phyloP scores from a whole-genome alignment of 164 flowering plant genomes.

The grape (Vitis vinifera) region DNA sequence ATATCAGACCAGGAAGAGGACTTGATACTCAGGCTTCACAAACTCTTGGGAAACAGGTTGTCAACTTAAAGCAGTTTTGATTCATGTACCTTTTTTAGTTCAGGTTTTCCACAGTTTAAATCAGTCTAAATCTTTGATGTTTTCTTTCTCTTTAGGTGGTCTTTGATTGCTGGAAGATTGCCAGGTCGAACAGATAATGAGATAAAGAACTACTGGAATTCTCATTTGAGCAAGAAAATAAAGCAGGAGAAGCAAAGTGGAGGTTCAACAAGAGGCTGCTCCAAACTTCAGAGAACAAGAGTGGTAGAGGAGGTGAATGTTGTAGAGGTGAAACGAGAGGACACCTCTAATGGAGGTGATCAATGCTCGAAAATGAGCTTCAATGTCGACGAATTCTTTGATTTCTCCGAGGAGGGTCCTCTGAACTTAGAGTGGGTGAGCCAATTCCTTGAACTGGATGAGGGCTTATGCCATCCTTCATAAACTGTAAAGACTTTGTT shows the following conservation, averaged over 20 bases:
- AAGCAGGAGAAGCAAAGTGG: slow-evolving; percentile 20
- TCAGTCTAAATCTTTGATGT: not conserved
- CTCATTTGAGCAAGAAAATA: slow-evolving; percentile 56
- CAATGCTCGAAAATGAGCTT: slow-evolving; percentile 10
- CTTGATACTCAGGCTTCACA: slow-evolving; percentile 52
- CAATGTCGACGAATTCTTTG: slow-evolving; percentile 41
- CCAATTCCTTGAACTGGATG: slow-evolving; percentile 22
- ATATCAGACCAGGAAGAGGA: slow-evolving; percentile 58
- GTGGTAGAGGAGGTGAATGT: slow-evolving; percentile 6
- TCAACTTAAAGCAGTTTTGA: not conserved
- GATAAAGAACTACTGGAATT: slow-evolving; percentile 60
- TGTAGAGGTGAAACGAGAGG: slow-evolving; percentile 8
- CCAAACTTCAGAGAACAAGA: not conserved
- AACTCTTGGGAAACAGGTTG: slow-evolving; percentile 49
- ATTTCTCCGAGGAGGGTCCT: slow-evolving; percentile 40
- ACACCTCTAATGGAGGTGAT: not conserved
- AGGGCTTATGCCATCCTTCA: not conserved
- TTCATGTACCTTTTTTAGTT: not conserved
- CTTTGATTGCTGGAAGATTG: slow-evolving; percentile 53
- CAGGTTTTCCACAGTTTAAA: not conserved
- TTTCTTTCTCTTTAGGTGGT: slow-evolving; percentile 32
- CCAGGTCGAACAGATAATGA: slow-evolving; percentile 63
- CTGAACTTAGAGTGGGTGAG: slow-evolving; percentile 40
- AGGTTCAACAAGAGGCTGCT: slow-evolving; percentile 9
- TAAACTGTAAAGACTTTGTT: not conserved